These are phyloP conservation scores for Harringtonia aguacate DNA, from an alignment of 2,329 filamentous ascomycete species.

Conservation along the genomic window DNA sequence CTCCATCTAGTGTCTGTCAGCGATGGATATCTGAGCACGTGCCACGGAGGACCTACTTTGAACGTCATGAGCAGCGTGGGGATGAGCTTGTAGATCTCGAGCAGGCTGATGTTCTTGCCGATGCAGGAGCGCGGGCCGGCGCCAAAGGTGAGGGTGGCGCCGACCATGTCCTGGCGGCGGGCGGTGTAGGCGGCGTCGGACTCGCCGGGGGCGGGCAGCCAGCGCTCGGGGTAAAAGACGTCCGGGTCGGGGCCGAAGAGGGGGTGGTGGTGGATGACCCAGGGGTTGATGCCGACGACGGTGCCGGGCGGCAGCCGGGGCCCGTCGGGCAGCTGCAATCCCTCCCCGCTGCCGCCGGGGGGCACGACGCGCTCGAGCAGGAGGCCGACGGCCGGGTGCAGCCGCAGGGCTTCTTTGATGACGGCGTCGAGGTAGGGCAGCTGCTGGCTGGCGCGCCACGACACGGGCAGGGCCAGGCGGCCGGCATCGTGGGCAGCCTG, in stretches of 20 bases:
- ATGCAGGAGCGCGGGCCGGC: slow-evolving; percentile 27
- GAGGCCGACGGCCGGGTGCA: slow-evolving; percentile 37
- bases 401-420: slow-evolving; percentile 37
- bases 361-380: slow-evolving; percentile 40
- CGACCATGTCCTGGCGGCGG: slow-evolving; percentile 23
- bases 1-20: slow-evolving; percentile 1
- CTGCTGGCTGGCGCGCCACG: slow-evolving; percentile 13
- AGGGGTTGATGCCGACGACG: slow-evolving; percentile 30
- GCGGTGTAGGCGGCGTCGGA: slow-evolving; percentile 12
- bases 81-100: slow-evolving; percentile 24
- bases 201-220: slow-evolving; percentile 24
- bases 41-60: neutral
- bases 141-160: slow-evolving; percentile 25
- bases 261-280: slow-evolving; percentile 26
- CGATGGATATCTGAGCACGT: neutral
- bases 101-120: slow-evolving; percentile 22
- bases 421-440: slow-evolving; percentile 37
- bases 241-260: slow-evolving; percentile 35
- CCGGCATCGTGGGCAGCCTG: slow-evolving; percentile 16
- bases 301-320: slow-evolving; percentile 23
- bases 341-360: too few relatives aligned
- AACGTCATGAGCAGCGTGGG: slow-evolving; percentile 24
- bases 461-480: neutral
- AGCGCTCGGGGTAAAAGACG: slow-evolving; percentile 34
- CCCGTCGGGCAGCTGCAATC: slow-evolving; percentile 25